Conservation (phyloP, 495 filamentous ascomycete genomes). For the Penicillium soppii region DNA sequence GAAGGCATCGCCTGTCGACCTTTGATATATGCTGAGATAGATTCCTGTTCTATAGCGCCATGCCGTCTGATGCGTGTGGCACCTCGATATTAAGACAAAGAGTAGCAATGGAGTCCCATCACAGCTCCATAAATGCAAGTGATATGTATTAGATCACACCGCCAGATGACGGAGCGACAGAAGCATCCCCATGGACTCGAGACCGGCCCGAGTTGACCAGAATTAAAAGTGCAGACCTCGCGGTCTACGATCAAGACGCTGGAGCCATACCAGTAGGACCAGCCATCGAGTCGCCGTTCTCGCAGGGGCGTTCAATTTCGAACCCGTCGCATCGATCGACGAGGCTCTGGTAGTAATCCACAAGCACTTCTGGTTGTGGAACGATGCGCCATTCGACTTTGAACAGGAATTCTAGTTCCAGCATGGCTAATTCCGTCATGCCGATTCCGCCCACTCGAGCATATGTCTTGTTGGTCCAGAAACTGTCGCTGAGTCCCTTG, state of each 20-base stretch:
- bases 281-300: constrained; percentile 4
- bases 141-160: constrained; percentile 7
- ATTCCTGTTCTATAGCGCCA: constrained; percentile 17
- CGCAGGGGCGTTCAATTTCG: constrained; percentile 42
- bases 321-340: constrained; percentile 69
- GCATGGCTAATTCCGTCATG: constrained; percentile 79
- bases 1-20: constrained; percentile 13
- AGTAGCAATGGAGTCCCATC: not conserved
- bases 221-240: constrained; percentile 1
- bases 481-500: constrained; percentile 93
- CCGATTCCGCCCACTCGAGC: constrained; percentile 90
- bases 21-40: constrained; percentile 21
- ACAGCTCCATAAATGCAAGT: constrained; percentile 6
- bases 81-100: constrained; percentile 10
- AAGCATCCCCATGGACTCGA: constrained; percentile 14
- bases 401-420: constrained; percentile 93
- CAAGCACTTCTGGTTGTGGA: constrained; percentile 86
- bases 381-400: constrained; percentile 95
- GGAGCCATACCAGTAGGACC: constrained; percentile 8
- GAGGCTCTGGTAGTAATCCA: constrained; percentile 87
- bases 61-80: constrained; percentile 11
- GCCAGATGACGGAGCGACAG: not conserved
- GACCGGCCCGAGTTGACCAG: constrained; percentile 21
- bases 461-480: constrained; percentile 97
- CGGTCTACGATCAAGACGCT: constrained; percentile 2